Percentiles rank a stretch among this genome's conserved stretches.
These are phyloP conservation scores for Chloranthus sessilifolius DNA, from an alignment of 164 flowering plant species.

Conservation along the genomic window DNA sequence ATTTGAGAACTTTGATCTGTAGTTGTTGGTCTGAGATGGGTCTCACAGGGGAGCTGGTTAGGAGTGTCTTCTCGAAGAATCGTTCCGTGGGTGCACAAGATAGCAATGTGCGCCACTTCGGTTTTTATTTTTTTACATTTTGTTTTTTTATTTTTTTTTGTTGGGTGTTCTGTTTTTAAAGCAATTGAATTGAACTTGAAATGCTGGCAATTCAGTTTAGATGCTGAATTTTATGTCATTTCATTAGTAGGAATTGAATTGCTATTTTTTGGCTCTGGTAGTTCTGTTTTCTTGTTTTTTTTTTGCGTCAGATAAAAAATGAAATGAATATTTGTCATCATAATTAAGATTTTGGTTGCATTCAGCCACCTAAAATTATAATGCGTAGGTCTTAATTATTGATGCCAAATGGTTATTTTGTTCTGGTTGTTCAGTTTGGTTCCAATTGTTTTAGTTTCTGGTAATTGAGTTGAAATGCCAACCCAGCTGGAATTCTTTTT, in stretches of 20 bases:
- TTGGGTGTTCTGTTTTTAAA: background rate
- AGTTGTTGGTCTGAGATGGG: conserved; percentile 41
- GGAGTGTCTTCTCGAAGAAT: conserved; percentile 61
- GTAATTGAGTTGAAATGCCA: conserved; percentile 2
- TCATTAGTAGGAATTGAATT: conserved; percentile 3
- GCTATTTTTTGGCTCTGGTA: background rate
- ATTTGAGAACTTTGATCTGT: conserved; percentile 19
- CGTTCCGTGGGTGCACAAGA: conserved; percentile 32
- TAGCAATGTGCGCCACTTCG: conserved; percentile 28
- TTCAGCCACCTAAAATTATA: too few species aligned
- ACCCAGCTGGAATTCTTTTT: too few species aligned
- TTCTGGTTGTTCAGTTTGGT: background rate
- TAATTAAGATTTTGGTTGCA: too few species aligned
- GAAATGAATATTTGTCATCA: too few species aligned
- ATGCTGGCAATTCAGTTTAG: background rate
- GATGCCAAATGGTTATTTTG: background rate
- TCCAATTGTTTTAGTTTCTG: background rate
- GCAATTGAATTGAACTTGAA: background rate
- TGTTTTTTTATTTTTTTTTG: background rate
- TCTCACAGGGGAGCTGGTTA: conserved; percentile 55
- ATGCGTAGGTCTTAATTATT: too few species aligned
- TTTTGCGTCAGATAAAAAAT: too few species aligned
- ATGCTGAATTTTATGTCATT: background rate
- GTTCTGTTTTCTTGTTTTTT: background rate
- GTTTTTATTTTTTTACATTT: background rate